Evolutionary conservation across 2,329 filamentous ascomycete species (phyloP).

Genomic region (Lachnellula cervina): DNA sequence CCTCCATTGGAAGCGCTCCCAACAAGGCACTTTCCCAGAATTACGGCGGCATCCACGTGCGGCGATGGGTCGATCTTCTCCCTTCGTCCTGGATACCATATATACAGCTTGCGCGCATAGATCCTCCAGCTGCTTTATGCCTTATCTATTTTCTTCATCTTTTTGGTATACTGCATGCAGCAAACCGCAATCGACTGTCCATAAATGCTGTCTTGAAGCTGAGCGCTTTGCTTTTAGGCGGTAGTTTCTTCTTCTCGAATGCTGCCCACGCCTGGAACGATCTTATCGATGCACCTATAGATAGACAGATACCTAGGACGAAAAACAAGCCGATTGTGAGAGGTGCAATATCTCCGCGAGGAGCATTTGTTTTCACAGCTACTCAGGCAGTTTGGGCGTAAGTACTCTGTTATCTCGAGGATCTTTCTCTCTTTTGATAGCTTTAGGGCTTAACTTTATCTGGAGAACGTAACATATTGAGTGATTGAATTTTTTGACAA

Average conservation of each 20-base stretch:
- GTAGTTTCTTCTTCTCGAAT: background rate
- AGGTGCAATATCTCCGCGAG: background rate
- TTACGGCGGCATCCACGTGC: background rate
- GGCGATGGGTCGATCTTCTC: background rate
- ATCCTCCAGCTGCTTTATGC: background rate
- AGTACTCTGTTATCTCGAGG: no score
- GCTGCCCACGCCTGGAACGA: slow-evolving; percentile 1
- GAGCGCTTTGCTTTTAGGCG: background rate
- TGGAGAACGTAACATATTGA: no score
- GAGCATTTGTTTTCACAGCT: background rate
- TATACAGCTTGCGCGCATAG: background rate
- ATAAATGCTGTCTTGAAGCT: background rate
- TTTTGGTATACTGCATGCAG: background rate
- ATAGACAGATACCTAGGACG: background rate
- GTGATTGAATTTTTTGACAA: no score
- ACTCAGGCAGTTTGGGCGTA: background rate
- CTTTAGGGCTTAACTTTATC: no score
- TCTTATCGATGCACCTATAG: background rate
- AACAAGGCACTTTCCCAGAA: background rate
- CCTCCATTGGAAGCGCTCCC: no score
- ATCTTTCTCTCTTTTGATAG: no score
- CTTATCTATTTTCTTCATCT: background rate
- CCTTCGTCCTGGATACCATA: background rate
- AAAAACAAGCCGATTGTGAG: background rate
- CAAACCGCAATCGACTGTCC: background rate